Evolutionary conservation across 805 yeast species (phyloP).

Genomic region (Suhomyces prunicola): DNA sequence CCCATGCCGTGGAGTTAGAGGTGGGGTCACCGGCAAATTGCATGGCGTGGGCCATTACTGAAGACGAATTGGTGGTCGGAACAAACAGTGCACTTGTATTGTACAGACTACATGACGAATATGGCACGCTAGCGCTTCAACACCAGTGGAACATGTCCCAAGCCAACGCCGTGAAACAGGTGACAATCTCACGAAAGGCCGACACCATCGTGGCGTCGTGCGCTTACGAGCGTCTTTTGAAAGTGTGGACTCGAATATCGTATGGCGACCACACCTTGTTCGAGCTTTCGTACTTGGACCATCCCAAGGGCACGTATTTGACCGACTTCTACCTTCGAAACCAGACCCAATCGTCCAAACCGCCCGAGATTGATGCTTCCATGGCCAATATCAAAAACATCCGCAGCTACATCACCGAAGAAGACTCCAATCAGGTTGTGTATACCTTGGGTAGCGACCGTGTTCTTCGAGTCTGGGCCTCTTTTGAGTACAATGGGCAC

Average conservation of each 20-base stretch:
- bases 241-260: slow-evolving; percentile 73
- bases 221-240: slow-evolving; percentile 63
- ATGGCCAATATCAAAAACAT: slow-evolving; percentile 37
- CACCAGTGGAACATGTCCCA: slow-evolving; percentile 50
- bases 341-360: neutral
- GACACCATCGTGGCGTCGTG: slow-evolving; percentile 58
- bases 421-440: slow-evolving; percentile 39
- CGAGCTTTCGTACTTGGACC: slow-evolving; percentile 67
- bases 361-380: slow-evolving; percentile 14
- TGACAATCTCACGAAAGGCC: slow-evolving; percentile 65
- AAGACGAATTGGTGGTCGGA: slow-evolving; percentile 61
- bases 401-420: slow-evolving; percentile 29
- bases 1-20: slow-evolving; percentile 22
- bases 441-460: slow-evolving; percentile 65
- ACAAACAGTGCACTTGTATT: slow-evolving; percentile 49
- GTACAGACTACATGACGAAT: slow-evolving; percentile 50
- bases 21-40: slow-evolving; percentile 34
- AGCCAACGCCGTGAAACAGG: slow-evolving; percentile 57
- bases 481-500: slow-evolving; percentile 58
- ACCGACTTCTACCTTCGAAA: slow-evolving; percentile 40
- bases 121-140: slow-evolving; percentile 35
- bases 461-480: slow-evolving; percentile 65
- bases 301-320: slow-evolving; percentile 48
- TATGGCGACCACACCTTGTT: slow-evolving; percentile 61
- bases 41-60: slow-evolving; percentile 52